Evolutionary conservation across 768 basidiomycete genomes (phyloP).

Genomic region (Mycena kentingensis): DNA sequence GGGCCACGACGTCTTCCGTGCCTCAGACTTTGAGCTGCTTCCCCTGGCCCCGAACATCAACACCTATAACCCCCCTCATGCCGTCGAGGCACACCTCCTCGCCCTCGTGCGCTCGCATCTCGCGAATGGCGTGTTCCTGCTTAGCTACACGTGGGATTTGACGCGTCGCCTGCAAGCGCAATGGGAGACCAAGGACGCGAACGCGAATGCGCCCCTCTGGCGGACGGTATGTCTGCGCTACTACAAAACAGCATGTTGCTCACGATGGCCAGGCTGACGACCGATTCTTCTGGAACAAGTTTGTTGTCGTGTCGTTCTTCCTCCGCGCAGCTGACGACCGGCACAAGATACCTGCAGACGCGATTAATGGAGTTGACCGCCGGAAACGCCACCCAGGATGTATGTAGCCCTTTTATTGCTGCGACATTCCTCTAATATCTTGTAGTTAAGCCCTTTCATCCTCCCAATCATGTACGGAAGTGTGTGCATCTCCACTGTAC

Average conservation of each 20-base stretch:
- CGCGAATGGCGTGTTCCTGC: conserved; percentile 77
- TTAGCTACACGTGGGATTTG: conserved; percentile 89
- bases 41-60: conserved; percentile 77
- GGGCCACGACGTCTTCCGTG: conserved; percentile 85
- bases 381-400: conserved; percentile 61
- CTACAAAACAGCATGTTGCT: neutral
- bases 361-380: conserved; percentile 42
- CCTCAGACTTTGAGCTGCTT: conserved; percentile 88
- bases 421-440: neutral
- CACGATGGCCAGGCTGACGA: conserved; percentile 71
- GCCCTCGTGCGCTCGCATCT: conserved; percentile 87
- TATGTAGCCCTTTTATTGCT: conserved; percentile 37
- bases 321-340: conserved; percentile 68
- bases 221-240: conserved; percentile 61
- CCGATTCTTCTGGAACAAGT: conserved; percentile 98
- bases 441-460: conserved; percentile 83
- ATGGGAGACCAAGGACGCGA: conserved; percentile 55
- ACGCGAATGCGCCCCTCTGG: conserved; percentile 65
- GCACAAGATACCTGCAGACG: conserved; percentile 43
- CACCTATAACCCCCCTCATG: conserved; percentile 69
- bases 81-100: conserved; percentile 85
- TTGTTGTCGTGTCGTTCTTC: conserved; percentile 38
- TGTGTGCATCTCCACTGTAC: conserved; percentile 43
- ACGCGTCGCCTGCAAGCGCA: conserved; percentile 87
- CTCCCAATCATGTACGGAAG: conserved; percentile 95